A percentile compares a stretch with the other conserved stretches of the same genome.
Conservation (phyloP, 2,329 filamentous ascomycete species). For the Arthrobotrys iridis region DNA sequence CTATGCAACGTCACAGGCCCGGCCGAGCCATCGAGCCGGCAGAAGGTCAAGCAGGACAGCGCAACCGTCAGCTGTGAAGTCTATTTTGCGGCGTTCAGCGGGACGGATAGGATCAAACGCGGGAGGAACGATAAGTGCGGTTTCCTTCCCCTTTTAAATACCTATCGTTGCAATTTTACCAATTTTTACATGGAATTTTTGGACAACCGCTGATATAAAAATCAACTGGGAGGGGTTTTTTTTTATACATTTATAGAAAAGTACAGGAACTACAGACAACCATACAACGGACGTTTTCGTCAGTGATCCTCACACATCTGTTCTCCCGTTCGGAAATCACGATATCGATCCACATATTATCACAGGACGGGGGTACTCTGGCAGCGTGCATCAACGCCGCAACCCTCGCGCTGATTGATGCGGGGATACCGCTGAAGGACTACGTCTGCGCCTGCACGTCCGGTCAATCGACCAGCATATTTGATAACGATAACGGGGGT, state of each 20-base stretch:
- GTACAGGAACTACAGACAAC: constrained; percentile 82
- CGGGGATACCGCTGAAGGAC: constrained; percentile 93
- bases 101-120: constrained; percentile 82
- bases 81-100: constrained; percentile 85
- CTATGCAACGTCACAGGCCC: constrained; percentile 92
- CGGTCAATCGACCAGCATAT: constrained; percentile 70
- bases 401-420: constrained; percentile 90
- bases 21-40: constrained; percentile 71
- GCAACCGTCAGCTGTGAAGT: constrained; percentile 83
- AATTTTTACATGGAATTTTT: not conserved
- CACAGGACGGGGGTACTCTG: constrained; percentile 87
- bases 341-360: constrained; percentile 85
- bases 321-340: constrained; percentile 88
- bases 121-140: constrained; percentile 80
- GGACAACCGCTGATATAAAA: not conserved
- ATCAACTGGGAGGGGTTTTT: not conserved
- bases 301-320: constrained; percentile 82
- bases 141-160: constrained; percentile 10
- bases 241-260: constrained; percentile 67
- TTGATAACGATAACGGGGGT: constrained; percentile 61
- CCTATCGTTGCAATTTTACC: not conserved
- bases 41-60: constrained; percentile 65
- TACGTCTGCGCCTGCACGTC: constrained; percentile 90
- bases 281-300: constrained; percentile 78
- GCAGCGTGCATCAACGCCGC: constrained; percentile 90